These are phyloP conservation scores for Heliosperma pusillum DNA, from an alignment of 148 eudicot genomes.

Conservation along the genomic window DNA sequence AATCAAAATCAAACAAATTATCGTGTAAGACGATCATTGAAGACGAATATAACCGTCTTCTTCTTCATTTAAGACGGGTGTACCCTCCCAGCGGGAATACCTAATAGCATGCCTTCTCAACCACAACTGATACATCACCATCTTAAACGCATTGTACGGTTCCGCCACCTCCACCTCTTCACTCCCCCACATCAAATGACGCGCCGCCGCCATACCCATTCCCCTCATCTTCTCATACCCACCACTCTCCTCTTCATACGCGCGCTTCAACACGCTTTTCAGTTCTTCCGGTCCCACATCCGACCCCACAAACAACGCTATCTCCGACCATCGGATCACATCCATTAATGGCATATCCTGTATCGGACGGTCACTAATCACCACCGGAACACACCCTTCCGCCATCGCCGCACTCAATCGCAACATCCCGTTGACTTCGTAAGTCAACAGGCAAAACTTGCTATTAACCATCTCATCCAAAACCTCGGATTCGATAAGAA, in stretches of 20 bases:
- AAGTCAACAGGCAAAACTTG: constrained; percentile 57
- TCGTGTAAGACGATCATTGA: no score
- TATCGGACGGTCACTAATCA: constrained; percentile 75
- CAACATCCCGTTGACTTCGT: constrained; percentile 29
- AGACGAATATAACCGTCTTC: no score
- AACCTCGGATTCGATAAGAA: constrained; percentile 42
- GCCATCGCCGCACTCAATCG: constrained; percentile 55
- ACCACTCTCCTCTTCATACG: constrained; percentile 34
- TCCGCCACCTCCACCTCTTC: constrained; percentile 30
- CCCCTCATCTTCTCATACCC: constrained; percentile 52
- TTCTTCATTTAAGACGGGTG: no score
- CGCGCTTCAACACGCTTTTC: constrained; percentile 34
- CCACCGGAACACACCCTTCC: constrained; percentile 74
- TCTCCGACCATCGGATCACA: constrained; percentile 67
- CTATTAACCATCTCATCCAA: constrained; percentile 25
- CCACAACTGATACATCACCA: constrained; percentile 94
- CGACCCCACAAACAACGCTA: constrained; percentile 57
- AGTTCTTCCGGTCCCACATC: constrained; percentile 29
- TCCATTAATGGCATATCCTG: constrained; percentile 88
- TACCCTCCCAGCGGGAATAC: constrained; percentile 39
- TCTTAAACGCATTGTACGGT: constrained; percentile 73
- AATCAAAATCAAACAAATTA: no score
- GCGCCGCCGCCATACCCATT: constrained; percentile 53
- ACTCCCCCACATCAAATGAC: constrained; percentile 60
- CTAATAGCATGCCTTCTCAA: constrained; percentile 61